Evolutionary conservation across 23 red algal species (phyloP), one percentile per base, ranked within the genome.

Genomic region (Chondrus crispus): DNA sequence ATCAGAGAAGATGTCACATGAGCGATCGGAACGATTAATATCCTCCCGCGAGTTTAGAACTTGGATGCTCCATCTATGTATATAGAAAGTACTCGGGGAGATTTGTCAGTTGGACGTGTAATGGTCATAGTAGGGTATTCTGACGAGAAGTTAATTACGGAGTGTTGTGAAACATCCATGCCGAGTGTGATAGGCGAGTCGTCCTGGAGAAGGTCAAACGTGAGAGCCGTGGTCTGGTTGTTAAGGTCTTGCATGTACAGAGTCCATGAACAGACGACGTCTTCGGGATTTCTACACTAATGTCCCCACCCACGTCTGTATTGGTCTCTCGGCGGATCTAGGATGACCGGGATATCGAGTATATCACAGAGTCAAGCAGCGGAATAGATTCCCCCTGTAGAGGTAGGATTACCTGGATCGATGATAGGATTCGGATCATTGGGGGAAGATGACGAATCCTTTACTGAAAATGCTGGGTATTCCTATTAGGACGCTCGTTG

Each of bases 241-340:
- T 72, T 0, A 0, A 72, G 16, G 1, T 72, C 66, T 35, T 87
- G 58, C n/a, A 87, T 10, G 38, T 22, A 73, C n/a, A 87, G 0
- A 4, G 83, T 48, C 62, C 63, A 87, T 0, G 62, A 87, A 54
- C 83, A 69, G 19, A 18, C 7, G 0, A 71, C 16, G 3, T 45
- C 14, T 32, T 48, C 4, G 3, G 83, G 5, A 40, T 68, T 46
- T 16, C 63, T 5, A 41, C 81, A 35, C 19, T 68, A 8, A 68
- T 63, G 53, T 20, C 81, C 55, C 81, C 53, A 85, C 18, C 2
- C 81, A 10, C 53, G 33, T 9, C 57, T 8, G 68, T 85, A 85
- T 38, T 1, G 26, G 0, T 35, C 53, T 43, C 81, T 42, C 11
- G 81, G 10, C 8, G 19, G 46, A 18, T 85, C 5, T 11, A 50